Evolutionary conservation across 1,139 yeast species (phyloP).

Genomic region (Kurtzmaniella quercitrusa): DNA sequence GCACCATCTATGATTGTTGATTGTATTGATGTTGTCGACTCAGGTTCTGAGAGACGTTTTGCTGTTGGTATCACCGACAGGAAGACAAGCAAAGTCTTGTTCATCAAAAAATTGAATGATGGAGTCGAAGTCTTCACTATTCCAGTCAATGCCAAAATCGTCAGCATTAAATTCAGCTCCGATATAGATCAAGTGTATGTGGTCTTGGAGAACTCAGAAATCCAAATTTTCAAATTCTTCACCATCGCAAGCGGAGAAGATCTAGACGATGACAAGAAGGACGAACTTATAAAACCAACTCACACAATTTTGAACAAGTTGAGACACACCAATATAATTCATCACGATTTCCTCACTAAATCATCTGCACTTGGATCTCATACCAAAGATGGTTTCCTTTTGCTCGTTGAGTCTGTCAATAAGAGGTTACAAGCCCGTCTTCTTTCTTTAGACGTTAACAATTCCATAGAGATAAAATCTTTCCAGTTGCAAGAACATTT

Average conservation of each 20-base stretch:
- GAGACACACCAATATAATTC: conserved; percentile 14
- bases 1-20: conserved; percentile 56
- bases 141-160: conserved; percentile 23
- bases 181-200: conserved; percentile 33
- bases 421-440: conserved; percentile 6
- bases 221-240: conserved; percentile 27
- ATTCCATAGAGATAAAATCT: conserved; percentile 5
- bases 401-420: conserved; percentile 7
- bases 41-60: conserved; percentile 20
- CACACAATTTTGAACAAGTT: conserved; percentile 4
- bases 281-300: not conserved
- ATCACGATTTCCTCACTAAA: conserved; percentile 20
- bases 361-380: conserved; percentile 5
- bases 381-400: conserved; percentile 5
- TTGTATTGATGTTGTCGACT: conserved; percentile 36
- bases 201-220: conserved; percentile 40
- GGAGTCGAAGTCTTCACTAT: conserved; percentile 19
- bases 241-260: conserved; percentile 5
- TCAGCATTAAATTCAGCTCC: conserved; percentile 32
- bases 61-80: conserved; percentile 48
- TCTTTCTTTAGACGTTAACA: conserved; percentile 5
- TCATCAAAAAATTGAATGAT: conserved; percentile 28
- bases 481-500: conserved; percentile 4
- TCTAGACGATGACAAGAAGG: conserved; percentile 1
- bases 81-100: conserved; percentile 36